These are phyloP conservation scores for Aegilops tauschii DNA, from an alignment of 176 grass and related monocot genomes.

Conservation along the genomic window DNA sequence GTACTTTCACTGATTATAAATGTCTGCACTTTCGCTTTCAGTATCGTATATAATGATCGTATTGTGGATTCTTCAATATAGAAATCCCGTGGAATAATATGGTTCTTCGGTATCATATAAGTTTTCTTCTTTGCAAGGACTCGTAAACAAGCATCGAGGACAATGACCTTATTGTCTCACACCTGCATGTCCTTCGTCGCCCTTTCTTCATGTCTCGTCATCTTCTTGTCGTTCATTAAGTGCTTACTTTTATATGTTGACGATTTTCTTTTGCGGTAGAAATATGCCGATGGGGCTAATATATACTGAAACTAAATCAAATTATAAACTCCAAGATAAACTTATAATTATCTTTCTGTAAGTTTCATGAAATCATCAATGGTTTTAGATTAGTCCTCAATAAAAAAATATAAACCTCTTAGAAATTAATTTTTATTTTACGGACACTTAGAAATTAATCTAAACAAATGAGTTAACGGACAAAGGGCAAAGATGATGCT, in stretches of 20 bases:
- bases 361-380: too few relatives aligned
- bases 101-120: too few relatives aligned
- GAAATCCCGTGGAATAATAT: neutral
- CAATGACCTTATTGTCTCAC: neutral
- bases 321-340: too few relatives aligned
- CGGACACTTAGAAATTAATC: too few relatives aligned
- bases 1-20: neutral
- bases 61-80: neutral
- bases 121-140: neutral
- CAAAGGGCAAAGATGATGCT: too few relatives aligned
- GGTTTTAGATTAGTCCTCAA: too few relatives aligned
- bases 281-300: neutral
- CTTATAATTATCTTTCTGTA: too few relatives aligned
- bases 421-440: too few relatives aligned
- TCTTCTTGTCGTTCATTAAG: neutral
- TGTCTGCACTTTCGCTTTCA: neutral
- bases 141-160: neutral
- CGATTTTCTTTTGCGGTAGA: too few relatives aligned
- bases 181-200: neutral
- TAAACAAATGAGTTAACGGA: too few relatives aligned
- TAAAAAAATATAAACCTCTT: too few relatives aligned
- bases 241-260: neutral
- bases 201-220: neutral
- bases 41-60: neutral
- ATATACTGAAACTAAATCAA: too few relatives aligned